Conservation (phyloP, 192 early-diverging fungal genomes). For the Backusella morwellensis region DNA sequence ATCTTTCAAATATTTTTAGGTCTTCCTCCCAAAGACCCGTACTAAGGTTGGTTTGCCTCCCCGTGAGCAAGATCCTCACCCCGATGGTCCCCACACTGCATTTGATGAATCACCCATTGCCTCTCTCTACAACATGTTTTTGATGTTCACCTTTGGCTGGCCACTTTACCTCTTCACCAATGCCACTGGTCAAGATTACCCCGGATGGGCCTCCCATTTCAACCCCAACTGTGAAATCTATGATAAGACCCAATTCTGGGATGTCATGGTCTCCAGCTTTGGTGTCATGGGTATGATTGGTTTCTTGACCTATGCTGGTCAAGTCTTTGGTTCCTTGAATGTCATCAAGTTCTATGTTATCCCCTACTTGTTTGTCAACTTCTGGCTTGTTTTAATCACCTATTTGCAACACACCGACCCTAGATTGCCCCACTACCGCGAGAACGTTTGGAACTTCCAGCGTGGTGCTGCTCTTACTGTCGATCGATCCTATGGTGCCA, state of each 20-base stretch:
- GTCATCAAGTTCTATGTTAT: constrained; percentile 85
- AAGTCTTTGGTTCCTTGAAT: constrained; percentile 48
- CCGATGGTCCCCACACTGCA: constrained; percentile 37
- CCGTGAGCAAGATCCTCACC: constrained; percentile 32
- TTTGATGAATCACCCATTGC: constrained; percentile 76
- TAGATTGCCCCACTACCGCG: constrained; percentile 81
- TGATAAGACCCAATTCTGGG: constrained; percentile 63
- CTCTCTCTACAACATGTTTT: constrained; percentile 58
- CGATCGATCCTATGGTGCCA: constrained; percentile 84
- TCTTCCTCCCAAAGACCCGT: constrained; percentile 75
- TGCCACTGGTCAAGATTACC: constrained; percentile 74
- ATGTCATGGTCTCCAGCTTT: constrained; percentile 74
- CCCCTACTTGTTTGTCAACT: constrained; percentile 90
- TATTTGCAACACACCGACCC: constrained; percentile 93
- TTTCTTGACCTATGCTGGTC: constrained; percentile 49
- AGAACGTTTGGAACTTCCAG: constrained; percentile 85
- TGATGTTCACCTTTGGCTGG: constrained; percentile 84
- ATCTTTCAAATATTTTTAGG: constrained; percentile 29
- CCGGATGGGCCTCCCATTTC: constrained; percentile 80
- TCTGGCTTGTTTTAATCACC: constrained; percentile 94
- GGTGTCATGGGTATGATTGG: constrained; percentile 53
- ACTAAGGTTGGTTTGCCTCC: constrained; percentile 50
- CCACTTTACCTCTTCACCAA: constrained; percentile 82
- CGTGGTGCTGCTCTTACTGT: constrained; percentile 86
- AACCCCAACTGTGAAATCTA: constrained; percentile 80